Evolutionary conservation across 2,329 filamentous ascomycete species (phyloP), one percentile per base, ranked within the genome.

Genomic region (Hypoxylon sp.): DNA sequence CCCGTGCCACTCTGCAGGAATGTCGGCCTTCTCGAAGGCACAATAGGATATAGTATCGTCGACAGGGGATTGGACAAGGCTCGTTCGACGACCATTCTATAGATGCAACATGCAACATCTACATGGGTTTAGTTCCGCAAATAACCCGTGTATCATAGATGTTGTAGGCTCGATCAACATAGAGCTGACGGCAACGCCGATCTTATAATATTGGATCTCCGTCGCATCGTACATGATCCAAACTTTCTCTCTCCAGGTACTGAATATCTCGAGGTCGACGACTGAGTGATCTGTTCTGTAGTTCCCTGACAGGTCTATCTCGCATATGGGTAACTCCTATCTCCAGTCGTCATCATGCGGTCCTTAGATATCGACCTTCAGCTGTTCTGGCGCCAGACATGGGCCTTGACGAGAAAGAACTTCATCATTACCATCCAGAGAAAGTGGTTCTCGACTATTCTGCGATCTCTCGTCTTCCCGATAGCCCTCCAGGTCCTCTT

Each of bases 341-440:
- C 35, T 33, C 20, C 42, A 48, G 46, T 51, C 53, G 22, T 44
- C 25, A 48, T 54, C 27, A 50, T 51, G 51, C 31, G 14, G 40
- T 53, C 49, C 10, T 44, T 42, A 31, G 69, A 42, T 6, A 73
- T 74, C 68, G 55, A 62, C 27, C 49, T 67, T 10, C 58, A 65
- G 27, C 56, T 67, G 6, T 61, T 74, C 7, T 44, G 68, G 61
- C 64, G 74, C 53, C 74, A 75, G 56, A 74, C 71, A 5, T 72
- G 72, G 74, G 75, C 73, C 25, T 66, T 77, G 22, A 71, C 69
- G 25, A 76, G 67, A 58, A 77, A 77, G 62, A 77, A 76, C 56
- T 65, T 76, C 35, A 61, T 72, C 20, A 70, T 74, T n/a, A 49
- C 67, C 20, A 31, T 75, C 37, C n/a, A 67, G 42, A 65, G 75